Conservation (phyloP, 176 grass and related monocot species). For the Tillandsia leiboldiana region DNA sequence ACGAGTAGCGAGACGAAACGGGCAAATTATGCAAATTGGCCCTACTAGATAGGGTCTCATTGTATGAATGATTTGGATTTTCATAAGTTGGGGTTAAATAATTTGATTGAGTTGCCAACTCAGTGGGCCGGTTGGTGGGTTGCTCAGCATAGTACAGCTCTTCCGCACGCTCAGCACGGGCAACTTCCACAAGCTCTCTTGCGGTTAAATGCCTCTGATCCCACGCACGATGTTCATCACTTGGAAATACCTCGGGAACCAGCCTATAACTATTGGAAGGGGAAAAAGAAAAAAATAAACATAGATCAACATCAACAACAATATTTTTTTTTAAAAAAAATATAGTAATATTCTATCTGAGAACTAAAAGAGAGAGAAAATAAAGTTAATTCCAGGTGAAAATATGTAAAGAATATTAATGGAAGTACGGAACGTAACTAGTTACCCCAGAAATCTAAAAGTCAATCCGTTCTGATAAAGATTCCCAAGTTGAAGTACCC, state of each 20-base stretch:
- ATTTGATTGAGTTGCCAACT: not conserved
- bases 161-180: not conserved
- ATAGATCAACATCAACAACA: not conserved
- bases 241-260: conserved; percentile 8
- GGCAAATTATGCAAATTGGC: too few relatives aligned
- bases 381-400: too few relatives aligned
- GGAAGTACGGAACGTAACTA: too few relatives aligned
- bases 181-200: not conserved
- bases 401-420: not conserved
- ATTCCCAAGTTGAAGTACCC: not conserved
- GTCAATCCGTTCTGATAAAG: not conserved
- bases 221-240: conserved; percentile 1
- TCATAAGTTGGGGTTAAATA: not conserved
- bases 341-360: too few relatives aligned
- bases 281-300: not conserved
- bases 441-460: not conserved
- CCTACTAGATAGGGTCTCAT: not conserved
- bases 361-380: too few relatives aligned
- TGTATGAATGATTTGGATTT: not conserved
- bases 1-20: too few relatives aligned
- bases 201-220: not conserved
- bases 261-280: conserved; percentile 1
- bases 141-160: conserved; percentile 18
- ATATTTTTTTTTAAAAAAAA: too few relatives aligned
- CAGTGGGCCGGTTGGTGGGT: not conserved